Percentiles rank a stretch among this genome's conserved stretches.
These are phyloP conservation scores for Smallanthus sonchifolius DNA, from an alignment of 129 eudicot species.

Conservation along the genomic window DNA sequence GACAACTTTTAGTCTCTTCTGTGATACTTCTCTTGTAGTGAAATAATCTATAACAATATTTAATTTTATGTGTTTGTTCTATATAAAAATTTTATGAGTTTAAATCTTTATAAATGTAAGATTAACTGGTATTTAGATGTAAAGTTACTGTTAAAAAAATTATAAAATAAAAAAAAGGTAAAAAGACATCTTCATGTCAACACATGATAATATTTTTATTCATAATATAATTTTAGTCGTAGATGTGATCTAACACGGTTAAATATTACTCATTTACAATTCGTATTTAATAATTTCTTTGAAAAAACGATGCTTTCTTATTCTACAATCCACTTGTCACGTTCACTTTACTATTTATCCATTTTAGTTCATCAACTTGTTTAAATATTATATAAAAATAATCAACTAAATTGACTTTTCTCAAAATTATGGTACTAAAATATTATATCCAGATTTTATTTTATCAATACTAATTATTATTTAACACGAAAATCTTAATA, in stretches of 20 bases:
- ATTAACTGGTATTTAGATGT: no score
- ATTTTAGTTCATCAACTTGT: constrained; percentile 15
- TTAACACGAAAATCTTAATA: background rate
- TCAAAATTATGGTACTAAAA: background rate
- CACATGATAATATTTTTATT: background rate
- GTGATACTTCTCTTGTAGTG: no score
- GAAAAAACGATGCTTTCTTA: background rate
- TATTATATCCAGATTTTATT: background rate
- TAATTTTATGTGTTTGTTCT: no score
- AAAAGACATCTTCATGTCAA: background rate
- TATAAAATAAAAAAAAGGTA: background rate
- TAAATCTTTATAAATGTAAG: no score
- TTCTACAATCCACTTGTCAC: constrained; percentile 23
- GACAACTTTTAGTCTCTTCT: no score
- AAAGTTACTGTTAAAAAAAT: no score
- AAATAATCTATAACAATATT: no score
- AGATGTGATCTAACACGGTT: background rate
- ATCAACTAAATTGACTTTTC: constrained; percentile 1
- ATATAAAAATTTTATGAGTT: no score
- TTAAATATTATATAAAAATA: background rate
- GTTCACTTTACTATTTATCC: background rate
- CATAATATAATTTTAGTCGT: background rate
- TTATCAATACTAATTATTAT: background rate
- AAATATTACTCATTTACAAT: background rate
- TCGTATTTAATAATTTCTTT: background rate